Base-by-base conservation (phyloP, 768 basidiomycete species). In the Galerina sulciceps region DNA sequence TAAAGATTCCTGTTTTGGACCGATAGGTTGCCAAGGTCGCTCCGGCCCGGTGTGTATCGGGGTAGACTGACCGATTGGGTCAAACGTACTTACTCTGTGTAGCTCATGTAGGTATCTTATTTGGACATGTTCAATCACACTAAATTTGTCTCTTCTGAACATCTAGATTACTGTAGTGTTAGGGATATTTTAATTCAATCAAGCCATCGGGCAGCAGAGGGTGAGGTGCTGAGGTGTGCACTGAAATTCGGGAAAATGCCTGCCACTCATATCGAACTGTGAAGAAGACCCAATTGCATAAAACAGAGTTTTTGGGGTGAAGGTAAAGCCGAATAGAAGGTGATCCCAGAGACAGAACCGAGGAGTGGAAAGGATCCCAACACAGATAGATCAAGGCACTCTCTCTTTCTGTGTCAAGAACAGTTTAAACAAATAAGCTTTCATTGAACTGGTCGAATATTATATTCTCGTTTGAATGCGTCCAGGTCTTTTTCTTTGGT, bases 401-500 rank as follows among this genome's bases (percentile, higher is more conserved):
- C 42, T 37, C 17, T 31, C 23, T n/a, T 9, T 14, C 15, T 26
- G 14, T 53, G 26, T 31, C 26, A 26, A 26, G n/a, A n/a, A n/a
- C n/a, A n/a, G n/a, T n/a, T n/a, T n/a, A 17, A 44, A 41, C 41
- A 50, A 20, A 11, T n/a, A 47, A 17, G 42, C 47, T 26, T 59
- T 64, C 50, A 60, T 62, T 69, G 65, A 18, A 85, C 82, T 15
- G 87, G 83, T 34, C 90, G 85, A 63, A 93, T 89, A 60, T 85
- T 85, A 70, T 91, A 87, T 54, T 93, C 89, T 65, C 77, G 79
- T 71, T 91, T 92, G 77, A 94, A 92, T 23, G 76, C 73, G 65
- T 93, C 89, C 61, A 94, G 88, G 58, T 93, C 93, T 59, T 85
- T 82, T 66, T 94, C 96, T 73, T 92, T 95, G 51, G 81, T 76